Base-by-base conservation (phyloP, 1,284 basidiomycete genomes). In the Anthracocystis setariae region DNA sequence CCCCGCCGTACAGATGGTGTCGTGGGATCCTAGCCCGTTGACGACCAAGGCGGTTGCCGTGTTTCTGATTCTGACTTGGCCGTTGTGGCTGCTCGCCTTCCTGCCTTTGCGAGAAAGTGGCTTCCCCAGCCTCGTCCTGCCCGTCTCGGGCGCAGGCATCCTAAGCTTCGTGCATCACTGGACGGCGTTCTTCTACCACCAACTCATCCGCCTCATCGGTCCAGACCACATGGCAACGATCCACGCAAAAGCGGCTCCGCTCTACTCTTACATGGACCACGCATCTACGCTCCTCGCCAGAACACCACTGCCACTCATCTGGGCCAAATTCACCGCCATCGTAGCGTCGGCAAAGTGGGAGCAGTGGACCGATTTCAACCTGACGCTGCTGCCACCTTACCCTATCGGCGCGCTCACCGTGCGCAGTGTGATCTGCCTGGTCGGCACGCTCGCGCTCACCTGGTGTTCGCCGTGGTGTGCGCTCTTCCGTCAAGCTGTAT, bases 391-490 rank as follows among this genome's bases (percentile, higher is more conserved):
- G 15, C 81, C 82, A 18, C 76, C 81, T 7, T 79, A 81, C 62
- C 79, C 82, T 8, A 68, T 80, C 46, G 78, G 73, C 3, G 66
- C 76, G 35, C 66, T 83, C 40, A 58, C 69, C 5, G 48, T 82
- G n/a, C 67, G 74, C n/a, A 71, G 76, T 38, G 55, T 79, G 37
- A 46, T 80, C 18, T 74, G 81, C 52, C 37, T 76, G 3, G 23
- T 67, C n/a, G 80, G 82, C 32, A 72, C 74, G 0, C 29, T 82
- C 5, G 66, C 73, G 7, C 63, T 83, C 35, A 74, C 81, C 13
- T 83, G 81, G 79, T 80, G 78, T 51, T 73, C 82, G 18, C 80
- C 82, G 8, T 83, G 81, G 78, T 76, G 76, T 35, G 74, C 64
- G 12, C 56, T 82, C 7, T 64, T 82, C 35, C 77, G 78, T 23